phyloP scores from a whole-genome alignment of 345 rosid genomes.

The Turnera subulata region DNA sequence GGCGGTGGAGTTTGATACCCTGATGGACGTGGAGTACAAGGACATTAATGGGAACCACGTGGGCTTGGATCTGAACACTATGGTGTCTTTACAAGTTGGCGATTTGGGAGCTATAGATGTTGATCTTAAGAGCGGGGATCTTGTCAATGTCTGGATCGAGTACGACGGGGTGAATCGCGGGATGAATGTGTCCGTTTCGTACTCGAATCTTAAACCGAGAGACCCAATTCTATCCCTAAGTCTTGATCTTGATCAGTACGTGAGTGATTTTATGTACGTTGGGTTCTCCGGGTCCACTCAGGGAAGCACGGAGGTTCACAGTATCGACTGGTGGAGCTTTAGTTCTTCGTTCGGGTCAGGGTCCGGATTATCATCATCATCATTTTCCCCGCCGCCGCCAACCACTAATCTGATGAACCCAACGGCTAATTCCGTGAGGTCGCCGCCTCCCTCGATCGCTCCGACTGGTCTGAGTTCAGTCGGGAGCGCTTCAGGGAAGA shows the following conservation, averaged over 20 bases:
- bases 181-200: slow-evolving; percentile 59
- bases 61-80: slow-evolving; percentile 78
- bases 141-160: slow-evolving; percentile 83
- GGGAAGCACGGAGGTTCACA: slow-evolving; percentile 96
- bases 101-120: slow-evolving; percentile 64
- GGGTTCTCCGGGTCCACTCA: slow-evolving; percentile 98
- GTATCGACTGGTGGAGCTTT: slow-evolving; percentile 95
- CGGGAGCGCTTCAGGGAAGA: slow-evolving; percentile 32
- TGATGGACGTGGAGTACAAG: slow-evolving; percentile 77
- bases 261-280: slow-evolving; percentile 84
- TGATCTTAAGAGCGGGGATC: slow-evolving; percentile 89
- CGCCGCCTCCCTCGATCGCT: slow-evolving; percentile 63
- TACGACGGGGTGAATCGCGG: slow-evolving; percentile 49
- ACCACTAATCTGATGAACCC: slow-evolving; percentile 55
- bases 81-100: slow-evolving; percentile 65
- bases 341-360: slow-evolving; percentile 56
- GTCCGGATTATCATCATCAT: slow-evolving; percentile 26
- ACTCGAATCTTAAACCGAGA: slow-evolving; percentile 82
- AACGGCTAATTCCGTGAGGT: slow-evolving; percentile 53
- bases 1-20: slow-evolving; percentile 91
- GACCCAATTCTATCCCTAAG: slow-evolving; percentile 50
- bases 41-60: slow-evolving; percentile 96
- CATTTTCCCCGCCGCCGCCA: slow-evolving; percentile 63
- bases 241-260: slow-evolving; percentile 74
- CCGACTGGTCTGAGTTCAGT: slow-evolving; percentile 33